Percentiles rank a stretch among this genome's conserved stretches.
phyloP scores from a whole-genome alignment of 345 rosid genomes.

The Rhodamnia rubescens region DNA sequence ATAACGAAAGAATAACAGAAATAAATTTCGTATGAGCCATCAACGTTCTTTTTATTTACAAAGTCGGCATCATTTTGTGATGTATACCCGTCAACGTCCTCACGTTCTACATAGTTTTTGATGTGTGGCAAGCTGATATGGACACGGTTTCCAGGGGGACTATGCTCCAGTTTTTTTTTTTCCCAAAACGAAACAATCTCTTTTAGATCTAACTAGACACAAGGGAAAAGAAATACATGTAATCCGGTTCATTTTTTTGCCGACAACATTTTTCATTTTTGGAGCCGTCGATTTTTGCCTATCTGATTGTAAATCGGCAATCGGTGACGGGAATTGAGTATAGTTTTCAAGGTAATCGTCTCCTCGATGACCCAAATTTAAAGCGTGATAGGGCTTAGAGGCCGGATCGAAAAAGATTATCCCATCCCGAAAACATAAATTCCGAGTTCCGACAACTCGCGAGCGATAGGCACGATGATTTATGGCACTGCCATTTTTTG shows the following conservation, averaged over 20 bases:
- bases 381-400: not conserved
- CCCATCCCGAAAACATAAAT: not conserved
- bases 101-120: not conserved
- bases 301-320: not conserved
- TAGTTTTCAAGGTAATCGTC: not conserved
- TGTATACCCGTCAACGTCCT: not conserved
- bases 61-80: not conserved
- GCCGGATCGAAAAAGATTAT: not conserved
- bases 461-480: not conserved
- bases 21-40: not conserved
- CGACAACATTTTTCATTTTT: not conserved
- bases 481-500: not conserved
- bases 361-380: not conserved
- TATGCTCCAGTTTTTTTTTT: not conserved
- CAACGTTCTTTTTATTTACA: not conserved
- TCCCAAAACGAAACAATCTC: too few species aligned
- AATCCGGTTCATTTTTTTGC: not conserved
- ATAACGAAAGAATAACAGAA: not conserved
- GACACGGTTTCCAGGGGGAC: not conserved
- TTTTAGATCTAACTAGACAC: too few species aligned
- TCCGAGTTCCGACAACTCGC: not conserved
- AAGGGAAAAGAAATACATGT: not conserved
- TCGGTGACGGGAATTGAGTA: too few species aligned
- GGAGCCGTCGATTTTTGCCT: not conserved
- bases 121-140: not conserved